Conservation (phyloP, 2,329 filamentous ascomycete species). For the Fusarium oxysporum region DNA sequence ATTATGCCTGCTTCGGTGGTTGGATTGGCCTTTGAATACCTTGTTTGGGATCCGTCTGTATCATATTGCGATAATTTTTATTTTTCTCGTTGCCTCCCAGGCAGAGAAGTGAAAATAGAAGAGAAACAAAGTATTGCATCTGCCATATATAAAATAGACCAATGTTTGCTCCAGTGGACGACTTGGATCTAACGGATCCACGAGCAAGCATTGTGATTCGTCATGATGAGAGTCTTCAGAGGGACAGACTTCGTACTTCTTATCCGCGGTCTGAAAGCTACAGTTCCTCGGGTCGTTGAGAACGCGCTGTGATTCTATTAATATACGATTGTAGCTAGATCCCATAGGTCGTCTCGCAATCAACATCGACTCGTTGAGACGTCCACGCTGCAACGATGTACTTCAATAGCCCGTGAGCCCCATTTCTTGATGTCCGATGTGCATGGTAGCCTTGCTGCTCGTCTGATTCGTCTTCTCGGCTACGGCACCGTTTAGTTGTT, state of each 20-base stretch:
- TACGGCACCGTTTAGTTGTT: neutral
- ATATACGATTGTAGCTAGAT: neutral
- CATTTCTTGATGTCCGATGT: neutral
- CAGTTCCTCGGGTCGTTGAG: neutral
- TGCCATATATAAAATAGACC: too few species aligned
- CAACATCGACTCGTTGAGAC: neutral
- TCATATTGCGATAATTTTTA: too few species aligned
- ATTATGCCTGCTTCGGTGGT: neutral
- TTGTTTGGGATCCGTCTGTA: neutral
- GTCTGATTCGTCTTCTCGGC: neutral
- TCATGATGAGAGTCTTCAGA: neutral
- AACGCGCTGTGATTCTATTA: neutral
- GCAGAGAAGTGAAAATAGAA: too few species aligned
- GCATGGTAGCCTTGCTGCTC: too few species aligned
- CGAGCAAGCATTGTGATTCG: accelerated
- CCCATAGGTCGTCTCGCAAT: neutral
- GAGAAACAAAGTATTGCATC: too few species aligned
- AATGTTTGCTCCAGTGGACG: neutral
- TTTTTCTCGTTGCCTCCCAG: too few species aligned
- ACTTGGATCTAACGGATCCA: neutral
- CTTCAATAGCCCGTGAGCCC: neutral
- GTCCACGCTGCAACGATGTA: neutral
- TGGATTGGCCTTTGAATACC: neutral
- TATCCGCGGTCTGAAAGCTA: too few species aligned
- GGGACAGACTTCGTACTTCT: neutral